Percentiles rank a stretch among this genome's conserved stretches.
phyloP scores from a whole-genome alignment of 352 stramenopile species.

The Globisporangium nunn region DNA sequence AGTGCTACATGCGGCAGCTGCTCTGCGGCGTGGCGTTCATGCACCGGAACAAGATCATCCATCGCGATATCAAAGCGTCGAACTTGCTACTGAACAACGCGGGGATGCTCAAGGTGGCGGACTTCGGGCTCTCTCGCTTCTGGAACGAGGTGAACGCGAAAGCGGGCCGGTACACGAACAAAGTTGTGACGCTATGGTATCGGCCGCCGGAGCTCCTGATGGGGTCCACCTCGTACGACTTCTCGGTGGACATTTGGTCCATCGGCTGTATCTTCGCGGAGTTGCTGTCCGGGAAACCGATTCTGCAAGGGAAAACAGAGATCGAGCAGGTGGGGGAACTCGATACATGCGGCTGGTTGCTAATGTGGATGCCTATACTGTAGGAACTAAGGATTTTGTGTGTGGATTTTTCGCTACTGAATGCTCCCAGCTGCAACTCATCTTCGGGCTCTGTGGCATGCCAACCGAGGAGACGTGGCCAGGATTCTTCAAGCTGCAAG shows the following conservation, averaged over 20 bases:
- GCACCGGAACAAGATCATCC: conserved; percentile 85
- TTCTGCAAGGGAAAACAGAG: conserved; percentile 77
- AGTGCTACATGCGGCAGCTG: conserved; percentile 86
- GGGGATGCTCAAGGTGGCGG: conserved; percentile 77
- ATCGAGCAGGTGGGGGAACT: conserved; percentile 61
- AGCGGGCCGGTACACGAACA: conserved; percentile 88
- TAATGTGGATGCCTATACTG: too few species aligned
- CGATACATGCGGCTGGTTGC: background rate
- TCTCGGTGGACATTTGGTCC: conserved; percentile 93
- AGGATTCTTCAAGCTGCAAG: conserved; percentile 66
- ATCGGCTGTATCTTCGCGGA: conserved; percentile 88
- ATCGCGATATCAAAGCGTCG: conserved; percentile 84
- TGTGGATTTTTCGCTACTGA: background rate
- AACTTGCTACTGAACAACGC: conserved; percentile 82
- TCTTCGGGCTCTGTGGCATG: conserved; percentile 70
- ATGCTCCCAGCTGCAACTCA: conserved; percentile 58
- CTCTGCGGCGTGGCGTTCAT: conserved; percentile 80
- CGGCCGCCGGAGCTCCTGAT: conserved; percentile 90
- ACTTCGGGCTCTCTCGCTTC: conserved; percentile 78
- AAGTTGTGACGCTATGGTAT: conserved; percentile 95
- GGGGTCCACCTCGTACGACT: conserved; percentile 89
- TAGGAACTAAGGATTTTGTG: too few species aligned
- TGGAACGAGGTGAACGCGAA: conserved; percentile 85
- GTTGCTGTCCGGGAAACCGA: conserved; percentile 69
- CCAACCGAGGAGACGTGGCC: conserved; percentile 80